phyloP scores from a whole-genome alignment of 352 stramenopile genomes.

The Globisporangium perplexum region DNA sequence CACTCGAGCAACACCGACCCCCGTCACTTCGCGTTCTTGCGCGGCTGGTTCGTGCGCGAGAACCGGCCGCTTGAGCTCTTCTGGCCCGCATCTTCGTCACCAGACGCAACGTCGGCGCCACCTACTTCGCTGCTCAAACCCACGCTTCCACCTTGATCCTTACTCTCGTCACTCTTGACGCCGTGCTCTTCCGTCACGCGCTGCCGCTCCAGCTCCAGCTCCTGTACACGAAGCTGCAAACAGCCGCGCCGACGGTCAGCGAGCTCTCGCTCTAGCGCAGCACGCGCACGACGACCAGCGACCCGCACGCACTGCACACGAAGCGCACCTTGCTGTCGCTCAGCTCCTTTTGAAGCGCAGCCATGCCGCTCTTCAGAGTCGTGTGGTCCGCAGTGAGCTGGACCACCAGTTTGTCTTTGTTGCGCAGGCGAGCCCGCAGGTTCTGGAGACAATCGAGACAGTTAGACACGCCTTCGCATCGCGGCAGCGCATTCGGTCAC shows the following conservation, averaged over 20 bases:
- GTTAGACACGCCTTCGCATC: neutral
- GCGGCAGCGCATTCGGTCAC: neutral
- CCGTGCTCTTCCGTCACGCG: neutral
- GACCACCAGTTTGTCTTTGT: conserved; percentile 82
- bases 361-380: conserved; percentile 43
- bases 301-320: conserved; percentile 7
- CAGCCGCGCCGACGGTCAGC: neutral
- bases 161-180: neutral
- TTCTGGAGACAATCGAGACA: conserved; percentile 34
- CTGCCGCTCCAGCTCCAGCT: conserved; percentile 31
- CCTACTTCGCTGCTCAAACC: neutral
- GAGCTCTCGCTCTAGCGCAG: neutral
- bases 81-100: neutral
- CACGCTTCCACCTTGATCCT: neutral
- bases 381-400: conserved; percentile 75
- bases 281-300: conserved; percentile 9
- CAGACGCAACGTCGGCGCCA: neutral
- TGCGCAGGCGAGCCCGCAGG: conserved; percentile 62
- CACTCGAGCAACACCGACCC: neutral
- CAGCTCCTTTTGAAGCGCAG: conserved; percentile 55
- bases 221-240: conserved; percentile 23
- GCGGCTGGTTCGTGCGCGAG: conserved; percentile 1
- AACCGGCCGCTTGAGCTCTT: neutral
- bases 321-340: conserved; percentile 46
- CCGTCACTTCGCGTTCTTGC: neutral